These are phyloP conservation scores for Fusarium xylarioides DNA, from an alignment of 2,329 filamentous ascomycete genomes.

Conservation along the genomic window DNA sequence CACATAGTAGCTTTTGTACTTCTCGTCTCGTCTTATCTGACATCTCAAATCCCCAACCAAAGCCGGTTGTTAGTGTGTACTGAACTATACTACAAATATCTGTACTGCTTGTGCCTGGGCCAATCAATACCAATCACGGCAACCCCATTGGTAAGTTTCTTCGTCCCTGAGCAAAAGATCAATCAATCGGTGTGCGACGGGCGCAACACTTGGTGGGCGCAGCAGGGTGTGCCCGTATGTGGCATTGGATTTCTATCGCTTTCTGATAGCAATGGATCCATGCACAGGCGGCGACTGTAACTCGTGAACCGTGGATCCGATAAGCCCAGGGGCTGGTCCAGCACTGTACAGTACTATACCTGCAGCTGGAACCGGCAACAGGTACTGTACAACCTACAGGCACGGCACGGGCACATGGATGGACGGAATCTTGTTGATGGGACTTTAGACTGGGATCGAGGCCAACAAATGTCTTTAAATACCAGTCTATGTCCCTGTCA, in stretches of 20 bases:
- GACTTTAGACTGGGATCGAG: slow-evolving; percentile 5
- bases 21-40: not conserved
- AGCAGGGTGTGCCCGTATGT: slow-evolving; percentile 26
- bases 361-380: not conserved
- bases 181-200: slow-evolving; percentile 41
- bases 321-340: slow-evolving; percentile 26
- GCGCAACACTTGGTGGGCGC: slow-evolving; percentile 36
- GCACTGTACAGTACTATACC: not conserved
- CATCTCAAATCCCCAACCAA: not conserved
- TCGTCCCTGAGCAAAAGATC: slow-evolving; percentile 27
- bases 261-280: slow-evolving; percentile 34
- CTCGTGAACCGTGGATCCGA: slow-evolving; percentile 35
- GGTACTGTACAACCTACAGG: not conserved
- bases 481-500: slow-evolving; percentile 25
- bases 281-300: slow-evolving; percentile 9
- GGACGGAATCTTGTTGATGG: slow-evolving; percentile 10
- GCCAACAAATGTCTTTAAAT: slow-evolving; percentile 26
- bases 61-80: not conserved
- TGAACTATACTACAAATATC: not conserved
- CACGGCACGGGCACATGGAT: slow-evolving; percentile 18
- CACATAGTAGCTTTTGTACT: slow-evolving; percentile 5
- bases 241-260: slow-evolving; percentile 29
- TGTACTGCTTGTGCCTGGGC: slow-evolving; percentile 4
- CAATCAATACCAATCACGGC: slow-evolving; percentile 36
- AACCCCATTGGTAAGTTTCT: slow-evolving; percentile 41